Base-by-base conservation (phyloP, 768 basidiomycete genomes). In the Mycena rebaudengoi region DNA sequence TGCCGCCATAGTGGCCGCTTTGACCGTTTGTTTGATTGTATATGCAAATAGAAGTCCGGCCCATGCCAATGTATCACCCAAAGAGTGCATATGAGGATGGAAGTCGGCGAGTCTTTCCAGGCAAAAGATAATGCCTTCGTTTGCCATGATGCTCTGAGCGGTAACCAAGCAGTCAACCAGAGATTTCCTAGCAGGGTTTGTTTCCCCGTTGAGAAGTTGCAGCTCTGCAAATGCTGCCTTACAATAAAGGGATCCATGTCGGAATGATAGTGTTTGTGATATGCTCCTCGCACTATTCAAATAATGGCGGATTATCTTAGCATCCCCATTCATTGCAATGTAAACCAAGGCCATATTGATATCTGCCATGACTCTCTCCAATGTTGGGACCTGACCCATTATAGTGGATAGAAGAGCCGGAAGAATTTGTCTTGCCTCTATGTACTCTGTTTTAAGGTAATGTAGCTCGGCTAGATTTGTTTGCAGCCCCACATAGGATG, bases 361-460 rank as follows among this genome's bases (percentile, higher is more conserved):
- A 28, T n/a, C 33, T 59, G 16, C 23, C 44, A 20, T 49, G 25
- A 14, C 56, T 21, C 29, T 28, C 2, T 26, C 7, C 5, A 16
- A 23, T 7, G 35, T 18, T 18, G 37, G n/a, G 16, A n/a, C 41
- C 40, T 21, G 16, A 11, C 23, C 20, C 10, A 18, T 49, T 21
- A n/a, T n/a, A n/a, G n/a, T n/a, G n/a, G n/a, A n/a, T n/a, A n/a
- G n/a, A n/a, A n/a, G n/a, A n/a, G n/a, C n/a, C n/a, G n/a, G n/a
- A n/a, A n/a, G n/a, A 10, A 59, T 50, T 4, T 25, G 7, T 3
- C 46, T 45, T 3, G 57, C 45, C 28, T 49, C 57, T 7, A 33
- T 25, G 28, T 59, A 59, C 26, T 59, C 57, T 2, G 45, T 49
- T 26, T 59, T 59, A 35, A 59, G 57, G 1, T 11, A 5, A 13